These are phyloP conservation scores for Sporobolomyces phaffii DNA, from an alignment of 768 basidiomycete species.

Conservation along the genomic window DNA sequence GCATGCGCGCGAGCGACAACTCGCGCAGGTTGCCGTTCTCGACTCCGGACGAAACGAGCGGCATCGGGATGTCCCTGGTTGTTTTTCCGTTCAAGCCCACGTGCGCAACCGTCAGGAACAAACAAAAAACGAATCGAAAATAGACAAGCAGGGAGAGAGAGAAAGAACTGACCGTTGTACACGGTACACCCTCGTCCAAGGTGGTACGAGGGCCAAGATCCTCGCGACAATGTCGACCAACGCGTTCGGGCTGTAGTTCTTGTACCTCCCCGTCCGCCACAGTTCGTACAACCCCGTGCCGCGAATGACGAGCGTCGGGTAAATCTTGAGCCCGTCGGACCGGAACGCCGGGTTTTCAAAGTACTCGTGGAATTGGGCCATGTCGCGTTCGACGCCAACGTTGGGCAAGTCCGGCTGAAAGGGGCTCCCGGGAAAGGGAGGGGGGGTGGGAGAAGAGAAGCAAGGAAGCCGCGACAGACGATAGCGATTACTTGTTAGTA, in stretches of 20 bases:
- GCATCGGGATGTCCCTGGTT: conserved; percentile 85
- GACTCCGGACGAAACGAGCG: conserved; percentile 90
- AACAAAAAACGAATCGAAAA: too few species aligned
- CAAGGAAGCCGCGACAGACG: too few species aligned
- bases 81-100: too few species aligned
- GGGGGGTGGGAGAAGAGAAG: too few species aligned
- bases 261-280: conserved; percentile 49
- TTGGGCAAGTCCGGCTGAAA: conserved; percentile 84
- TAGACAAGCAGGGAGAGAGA: conserved; percentile 11
- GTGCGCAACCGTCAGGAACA: too few species aligned
- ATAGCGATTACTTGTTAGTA: too few species aligned
- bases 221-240: conserved; percentile 94
- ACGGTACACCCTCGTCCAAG: conserved; percentile 97
- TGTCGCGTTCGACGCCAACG: conserved; percentile 90
- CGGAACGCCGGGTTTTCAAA: conserved; percentile 98
- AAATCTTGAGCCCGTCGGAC: conserved; percentile 95
- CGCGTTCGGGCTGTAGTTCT: conserved; percentile 99
- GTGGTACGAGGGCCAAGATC: conserved; percentile 90
- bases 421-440: too few species aligned
- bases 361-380: conserved; percentile 98
- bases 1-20: conserved; percentile 92
- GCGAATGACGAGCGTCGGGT: conserved; percentile 94
- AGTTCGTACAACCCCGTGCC: conserved; percentile 68
- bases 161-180: conserved; percentile 68
- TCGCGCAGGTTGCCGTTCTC: conserved; percentile 98